phyloP scores from a whole-genome alignment of 768 basidiomycete genomes.

The Ramaria sp. region DNA sequence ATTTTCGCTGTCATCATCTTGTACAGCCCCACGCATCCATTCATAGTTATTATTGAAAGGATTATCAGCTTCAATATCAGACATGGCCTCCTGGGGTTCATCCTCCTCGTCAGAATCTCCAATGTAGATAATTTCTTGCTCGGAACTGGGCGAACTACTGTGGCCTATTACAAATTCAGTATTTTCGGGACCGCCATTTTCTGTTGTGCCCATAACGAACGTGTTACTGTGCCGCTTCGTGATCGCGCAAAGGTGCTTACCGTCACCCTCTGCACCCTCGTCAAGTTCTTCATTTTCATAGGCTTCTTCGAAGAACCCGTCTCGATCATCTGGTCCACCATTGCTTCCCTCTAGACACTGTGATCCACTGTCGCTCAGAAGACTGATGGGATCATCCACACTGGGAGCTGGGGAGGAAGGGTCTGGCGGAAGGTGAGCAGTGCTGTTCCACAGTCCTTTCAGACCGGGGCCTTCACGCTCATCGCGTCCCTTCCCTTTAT shows the following conservation, averaged over 20 bases:
- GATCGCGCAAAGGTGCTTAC: not conserved
- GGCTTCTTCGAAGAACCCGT: not conserved
- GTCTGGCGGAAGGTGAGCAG: not conserved
- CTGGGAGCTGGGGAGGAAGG: not conserved
- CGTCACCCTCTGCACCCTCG: not conserved
- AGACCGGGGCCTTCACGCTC: slow-evolving; percentile 2
- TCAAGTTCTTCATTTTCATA: not conserved
- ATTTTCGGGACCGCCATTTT: not conserved
- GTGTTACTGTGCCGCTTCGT: not conserved
- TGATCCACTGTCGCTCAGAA: not conserved
- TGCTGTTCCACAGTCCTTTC: not conserved
- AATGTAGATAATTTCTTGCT: slow-evolving; percentile 1
- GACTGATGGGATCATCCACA: not conserved
- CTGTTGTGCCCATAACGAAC: not conserved
- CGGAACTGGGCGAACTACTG: not conserved
- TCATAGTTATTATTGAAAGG: too few relatives aligned
- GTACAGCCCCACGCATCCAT: not conserved
- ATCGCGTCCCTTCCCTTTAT: slow-evolving; percentile 1
- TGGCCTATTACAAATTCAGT: not conserved
- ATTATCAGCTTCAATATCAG: not conserved
- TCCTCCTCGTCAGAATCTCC: not conserved
- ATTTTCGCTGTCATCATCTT: not conserved
- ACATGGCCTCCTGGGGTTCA: not conserved
- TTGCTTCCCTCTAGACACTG: not conserved
- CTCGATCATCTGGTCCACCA: not conserved